These are phyloP conservation scores for Phytophthora palmivora DNA, from an alignment of 352 stramenopile species.

Conservation along the genomic window DNA sequence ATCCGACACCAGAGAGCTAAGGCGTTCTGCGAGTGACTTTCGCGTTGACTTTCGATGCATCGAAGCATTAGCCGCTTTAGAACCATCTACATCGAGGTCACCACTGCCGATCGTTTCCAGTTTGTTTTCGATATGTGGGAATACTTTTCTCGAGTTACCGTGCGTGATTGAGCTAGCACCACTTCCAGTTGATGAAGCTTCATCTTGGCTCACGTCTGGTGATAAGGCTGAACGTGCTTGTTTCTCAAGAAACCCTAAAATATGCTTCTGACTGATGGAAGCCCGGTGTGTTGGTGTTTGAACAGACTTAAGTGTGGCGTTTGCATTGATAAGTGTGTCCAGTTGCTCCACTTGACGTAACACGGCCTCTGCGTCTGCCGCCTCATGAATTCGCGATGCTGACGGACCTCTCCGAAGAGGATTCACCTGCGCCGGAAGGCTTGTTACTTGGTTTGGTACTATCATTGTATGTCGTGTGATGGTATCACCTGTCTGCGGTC, in stretches of 20 bases:
- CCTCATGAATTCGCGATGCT: constrained; percentile 12
- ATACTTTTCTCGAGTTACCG: constrained; percentile 27
- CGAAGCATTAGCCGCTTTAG: background rate
- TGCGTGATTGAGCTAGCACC: background rate
- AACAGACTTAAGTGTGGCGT: constrained; percentile 24
- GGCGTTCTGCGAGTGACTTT: constrained; percentile 18
- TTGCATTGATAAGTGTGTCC: constrained; percentile 52
- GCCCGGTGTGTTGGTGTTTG: constrained; percentile 1
- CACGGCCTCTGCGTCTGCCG: constrained; percentile 32
- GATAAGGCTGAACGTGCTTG: constrained; percentile 20
- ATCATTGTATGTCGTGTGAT: too few species aligned
- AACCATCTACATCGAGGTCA: constrained; percentile 7
- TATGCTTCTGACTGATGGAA: constrained; percentile 28
- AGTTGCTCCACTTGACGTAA: constrained; percentile 50
- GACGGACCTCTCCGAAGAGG: constrained; percentile 18
- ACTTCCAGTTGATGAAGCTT: constrained; percentile 9
- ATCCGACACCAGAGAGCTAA: constrained; percentile 26
- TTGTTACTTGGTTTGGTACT: background rate
- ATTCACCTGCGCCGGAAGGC: background rate
- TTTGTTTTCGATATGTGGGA: constrained; percentile 26
- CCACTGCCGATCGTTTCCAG: constrained; percentile 19
- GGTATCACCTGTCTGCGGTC: too few species aligned
- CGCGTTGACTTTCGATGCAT: constrained; percentile 19
- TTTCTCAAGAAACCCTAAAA: constrained; percentile 31
- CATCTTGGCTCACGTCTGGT: constrained; percentile 12